Base-by-base conservation (phyloP, 2,329 filamentous ascomycete species). In the Akanthomyces uredinophilus region DNA sequence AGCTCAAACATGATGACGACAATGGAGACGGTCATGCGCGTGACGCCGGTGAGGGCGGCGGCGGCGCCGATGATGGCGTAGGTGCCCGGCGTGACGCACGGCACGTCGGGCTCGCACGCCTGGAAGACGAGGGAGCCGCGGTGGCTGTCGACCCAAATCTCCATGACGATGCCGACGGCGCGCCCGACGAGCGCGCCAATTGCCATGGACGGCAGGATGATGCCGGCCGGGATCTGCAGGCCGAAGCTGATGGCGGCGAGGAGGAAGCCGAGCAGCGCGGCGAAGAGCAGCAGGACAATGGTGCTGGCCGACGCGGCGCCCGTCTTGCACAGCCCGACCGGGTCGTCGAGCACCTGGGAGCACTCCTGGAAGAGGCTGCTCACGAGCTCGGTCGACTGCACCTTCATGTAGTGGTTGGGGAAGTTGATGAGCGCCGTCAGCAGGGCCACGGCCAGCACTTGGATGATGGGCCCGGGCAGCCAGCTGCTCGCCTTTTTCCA, bases 1-100 rank as follows among this genome's bases (percentile, higher is more conserved):
- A 99, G 87, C 78, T 99, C 95, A 71, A 99, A 99, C 90, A 97
- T 97, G 77, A 99, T 99, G 70, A 98, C 95, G 5, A 99, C 94
- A 67, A 99, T 97, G 14, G 93, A 97, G 13, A 97, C 92, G 0
- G 95, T 99, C 87, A 99, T 96, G 67, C 94, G 87, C 20, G 94
- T 98, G 41, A 96, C 92, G 53, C 95, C 95, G 6, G 91, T 91
- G 1, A 99, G 85, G n/a, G 94, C 92, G 4, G 95, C 93, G 0
- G 95, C 94, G 0, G 95, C 95, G 39, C 95, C 95, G 65, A 99
- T 90, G 69, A 99, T 96, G 65, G 95, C 95, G 72, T 99, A 99
- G 1, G 94, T 96, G 16, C 94, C 95, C 0, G 95, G 94, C 0
- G 91, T 97, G 56, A 99, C 87, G 75, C 95, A 99, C 8, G 88